phyloP scores from a whole-genome alignment of 352 stramenopile genomes.

The Peronospora destructor region DNA sequence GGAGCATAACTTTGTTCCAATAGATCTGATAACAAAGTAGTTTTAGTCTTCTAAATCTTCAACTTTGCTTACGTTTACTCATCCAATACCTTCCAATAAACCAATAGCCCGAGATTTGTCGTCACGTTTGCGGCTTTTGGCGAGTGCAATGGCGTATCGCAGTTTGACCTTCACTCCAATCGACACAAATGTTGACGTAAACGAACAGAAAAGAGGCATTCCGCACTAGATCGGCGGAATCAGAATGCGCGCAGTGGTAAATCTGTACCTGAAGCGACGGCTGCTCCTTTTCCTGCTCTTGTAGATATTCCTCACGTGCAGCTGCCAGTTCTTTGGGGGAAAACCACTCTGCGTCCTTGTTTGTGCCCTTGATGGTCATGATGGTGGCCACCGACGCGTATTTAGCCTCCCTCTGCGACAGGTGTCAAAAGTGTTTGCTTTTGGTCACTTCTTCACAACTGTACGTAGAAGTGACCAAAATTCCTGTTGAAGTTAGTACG shows the following conservation, averaged over 20 bases:
- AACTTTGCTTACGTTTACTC: not conserved
- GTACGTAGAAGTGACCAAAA: not conserved
- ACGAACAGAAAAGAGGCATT: not conserved
- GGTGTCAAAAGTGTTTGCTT: not conserved
- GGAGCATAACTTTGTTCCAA: slow-evolving; percentile 40
- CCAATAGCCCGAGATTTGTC: slow-evolving; percentile 69
- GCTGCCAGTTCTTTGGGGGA: slow-evolving; percentile 64
- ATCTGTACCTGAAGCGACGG: slow-evolving; percentile 43
- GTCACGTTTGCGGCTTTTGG: slow-evolving; percentile 74
- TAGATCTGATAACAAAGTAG: slow-evolving; percentile 38
- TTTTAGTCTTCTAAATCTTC: not conserved
- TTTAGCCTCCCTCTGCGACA: slow-evolving; percentile 2
- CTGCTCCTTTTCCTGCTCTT: slow-evolving; percentile 69
- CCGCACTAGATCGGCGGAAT: slow-evolving; percentile 7
- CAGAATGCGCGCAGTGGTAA: not conserved
- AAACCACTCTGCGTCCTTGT: slow-evolving; percentile 53
- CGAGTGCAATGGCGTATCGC: slow-evolving; percentile 60
- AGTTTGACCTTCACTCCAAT: slow-evolving; percentile 49
- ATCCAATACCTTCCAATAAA: slow-evolving; percentile 51
- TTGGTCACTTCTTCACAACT: slow-evolving; percentile 4
- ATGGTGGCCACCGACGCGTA: slow-evolving; percentile 19
- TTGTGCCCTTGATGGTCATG: slow-evolving; percentile 31
- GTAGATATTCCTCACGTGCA: slow-evolving; percentile 66
- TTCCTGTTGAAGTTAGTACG: not conserved
- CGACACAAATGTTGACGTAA: not conserved